Evolutionary conservation across 495 filamentous ascomycete genomes (phyloP).

Genomic region (Polyplosphaeria fusca): DNA sequence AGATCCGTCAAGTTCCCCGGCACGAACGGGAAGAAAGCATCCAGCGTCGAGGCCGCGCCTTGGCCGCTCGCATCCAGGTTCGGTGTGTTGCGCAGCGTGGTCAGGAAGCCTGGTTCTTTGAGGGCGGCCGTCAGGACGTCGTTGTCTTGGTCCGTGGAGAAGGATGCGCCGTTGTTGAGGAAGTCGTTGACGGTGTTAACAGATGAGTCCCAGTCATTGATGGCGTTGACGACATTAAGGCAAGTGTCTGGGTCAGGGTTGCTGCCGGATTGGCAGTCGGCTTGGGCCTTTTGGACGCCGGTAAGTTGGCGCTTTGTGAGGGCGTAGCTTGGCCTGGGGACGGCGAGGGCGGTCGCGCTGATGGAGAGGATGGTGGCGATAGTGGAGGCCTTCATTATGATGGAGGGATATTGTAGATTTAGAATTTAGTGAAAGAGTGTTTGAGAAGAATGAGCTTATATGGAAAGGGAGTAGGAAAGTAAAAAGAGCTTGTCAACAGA

Average conservation of each 20-base stretch:
- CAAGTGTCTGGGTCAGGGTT: neutral
- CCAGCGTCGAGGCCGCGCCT: neutral
- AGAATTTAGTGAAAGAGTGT: neutral
- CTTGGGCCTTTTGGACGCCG: neutral
- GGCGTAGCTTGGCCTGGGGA: neutral
- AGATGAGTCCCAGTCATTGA: neutral
- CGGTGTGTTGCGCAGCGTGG: neutral
- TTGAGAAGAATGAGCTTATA: neutral
- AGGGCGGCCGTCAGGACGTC: neutral
- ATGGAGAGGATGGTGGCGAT: neutral
- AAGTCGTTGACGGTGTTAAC: slow-evolving; percentile 2
- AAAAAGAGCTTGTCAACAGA: neutral
- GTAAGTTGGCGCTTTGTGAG: neutral
- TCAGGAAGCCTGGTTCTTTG: neutral
- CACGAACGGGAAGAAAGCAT: neutral
- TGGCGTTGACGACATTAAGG: neutral
- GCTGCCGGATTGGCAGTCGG: neutral
- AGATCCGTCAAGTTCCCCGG: neutral
- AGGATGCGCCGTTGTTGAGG: neutral
- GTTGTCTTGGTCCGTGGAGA: neutral
- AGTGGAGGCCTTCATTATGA: slow-evolving; percentile 3
- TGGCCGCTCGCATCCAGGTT: neutral
- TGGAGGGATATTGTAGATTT: neutral
- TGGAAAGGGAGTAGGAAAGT: neutral
- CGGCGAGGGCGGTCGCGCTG: neutral